phyloP scores from a whole-genome alignment of 148 eudicot genomes.

The Persicaria tinctoria region DNA sequence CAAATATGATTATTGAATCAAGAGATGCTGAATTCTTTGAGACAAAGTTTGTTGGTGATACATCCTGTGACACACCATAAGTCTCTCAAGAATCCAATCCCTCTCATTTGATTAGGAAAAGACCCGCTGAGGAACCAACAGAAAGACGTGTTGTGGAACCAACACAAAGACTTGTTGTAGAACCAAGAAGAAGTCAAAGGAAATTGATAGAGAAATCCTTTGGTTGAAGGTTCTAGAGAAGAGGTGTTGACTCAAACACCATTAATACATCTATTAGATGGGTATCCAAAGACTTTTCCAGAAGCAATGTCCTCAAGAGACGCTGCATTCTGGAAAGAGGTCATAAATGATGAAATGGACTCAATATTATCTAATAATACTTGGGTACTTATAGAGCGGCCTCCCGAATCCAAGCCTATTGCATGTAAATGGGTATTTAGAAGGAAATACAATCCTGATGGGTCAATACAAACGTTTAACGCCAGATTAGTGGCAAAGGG shows the following conservation, averaged over 20 bases:
- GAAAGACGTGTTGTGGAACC: no score
- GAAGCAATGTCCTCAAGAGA: constrained; percentile 15
- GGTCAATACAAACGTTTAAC: not conserved
- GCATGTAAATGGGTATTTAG: constrained; percentile 15
- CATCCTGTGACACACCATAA: not conserved
- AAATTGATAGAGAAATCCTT: not conserved
- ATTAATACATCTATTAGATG: not conserved
- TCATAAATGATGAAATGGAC: constrained; percentile 14
- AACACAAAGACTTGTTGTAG: no score
- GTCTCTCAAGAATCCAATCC: not conserved
- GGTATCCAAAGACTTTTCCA: constrained; percentile 12
- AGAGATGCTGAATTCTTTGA: not conserved
- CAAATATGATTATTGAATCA: not conserved
- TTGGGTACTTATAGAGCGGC: constrained; percentile 10
- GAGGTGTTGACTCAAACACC: not conserved
- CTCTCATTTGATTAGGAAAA: no score
- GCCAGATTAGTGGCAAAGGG: not conserved
- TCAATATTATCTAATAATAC: constrained; percentile 8
- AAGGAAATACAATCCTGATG: constrained; percentile 2
- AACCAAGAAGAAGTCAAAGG: not conserved
- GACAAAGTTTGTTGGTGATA: not conserved
- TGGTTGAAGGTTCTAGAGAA: not conserved
- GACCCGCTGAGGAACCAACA: not conserved
- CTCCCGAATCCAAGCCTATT: constrained; percentile 15
- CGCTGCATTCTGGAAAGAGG: constrained; percentile 9